phyloP scores from a whole-genome alignment of 805 yeast species.

The Candida yuanshanica region DNA sequence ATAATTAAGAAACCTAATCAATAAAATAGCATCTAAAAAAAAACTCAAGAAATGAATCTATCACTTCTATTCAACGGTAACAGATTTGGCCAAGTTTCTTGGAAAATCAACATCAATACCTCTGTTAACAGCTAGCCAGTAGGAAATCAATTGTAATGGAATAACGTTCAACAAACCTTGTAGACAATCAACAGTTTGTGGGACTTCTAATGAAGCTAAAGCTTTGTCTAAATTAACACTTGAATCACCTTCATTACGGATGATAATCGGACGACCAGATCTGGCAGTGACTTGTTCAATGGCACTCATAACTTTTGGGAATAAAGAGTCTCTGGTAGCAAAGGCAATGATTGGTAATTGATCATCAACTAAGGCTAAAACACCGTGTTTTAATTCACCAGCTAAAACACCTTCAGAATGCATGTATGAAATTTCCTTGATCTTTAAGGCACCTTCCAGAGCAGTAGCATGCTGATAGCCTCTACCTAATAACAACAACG shows the following conservation, averaged over 20 bases:
- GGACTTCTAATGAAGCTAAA: conserved; percentile 78
- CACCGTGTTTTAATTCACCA: conserved; percentile 98
- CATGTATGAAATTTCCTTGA: conserved; percentile 97
- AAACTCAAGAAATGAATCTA: neutral
- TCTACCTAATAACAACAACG: conserved; percentile 88
- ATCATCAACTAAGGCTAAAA: conserved; percentile 92
- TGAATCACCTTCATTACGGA: conserved; percentile 78
- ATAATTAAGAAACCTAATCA: no score
- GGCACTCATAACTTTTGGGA: conserved; percentile 94
- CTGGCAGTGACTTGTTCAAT: conserved; percentile 96
- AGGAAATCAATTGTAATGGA: conserved; percentile 92
- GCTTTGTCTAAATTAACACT: conserved; percentile 51
- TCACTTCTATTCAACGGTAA: conserved; percentile 65
- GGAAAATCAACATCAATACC: conserved; percentile 99
- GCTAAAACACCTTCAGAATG: conserved; percentile 99
- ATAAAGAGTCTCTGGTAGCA: conserved; percentile 93
- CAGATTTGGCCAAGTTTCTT: conserved; percentile 96
- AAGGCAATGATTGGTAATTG: conserved; percentile 90
- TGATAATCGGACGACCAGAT: conserved; percentile 92
- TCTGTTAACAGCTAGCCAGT: conserved; percentile 92
- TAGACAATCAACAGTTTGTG: conserved; percentile 92
- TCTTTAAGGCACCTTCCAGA: conserved; percentile 95
- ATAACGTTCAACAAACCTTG: conserved; percentile 94
- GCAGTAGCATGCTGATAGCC: conserved; percentile 98
- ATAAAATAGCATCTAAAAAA: no score